Percentiles rank a stretch among this genome's conserved stretches.
These are phyloP conservation scores for Colletotrichum sp. DNA, from an alignment of 2,329 filamentous ascomycete genomes.

Conservation along the genomic window DNA sequence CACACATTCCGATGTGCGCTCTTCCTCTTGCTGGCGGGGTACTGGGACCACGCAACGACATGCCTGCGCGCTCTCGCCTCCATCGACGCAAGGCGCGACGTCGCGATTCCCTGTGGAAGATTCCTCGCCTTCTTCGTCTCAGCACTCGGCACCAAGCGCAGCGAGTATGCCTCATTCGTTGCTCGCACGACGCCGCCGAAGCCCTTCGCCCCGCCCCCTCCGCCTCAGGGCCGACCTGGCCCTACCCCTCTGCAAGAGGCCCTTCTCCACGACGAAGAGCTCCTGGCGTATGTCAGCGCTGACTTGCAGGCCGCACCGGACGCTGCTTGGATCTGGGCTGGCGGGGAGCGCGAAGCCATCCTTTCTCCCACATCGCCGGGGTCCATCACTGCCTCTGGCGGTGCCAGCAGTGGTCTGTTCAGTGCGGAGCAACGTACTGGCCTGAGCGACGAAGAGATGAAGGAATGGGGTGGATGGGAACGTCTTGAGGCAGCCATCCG, in stretches of 20 bases:
- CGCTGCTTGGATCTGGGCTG: slow-evolving; percentile 83
- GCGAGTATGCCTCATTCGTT: slow-evolving; percentile 45
- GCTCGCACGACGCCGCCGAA: slow-evolving; percentile 37
- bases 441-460: slow-evolving; percentile 59
- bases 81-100: slow-evolving; percentile 73
- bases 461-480: slow-evolving; percentile 83
- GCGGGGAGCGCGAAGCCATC: slow-evolving; percentile 55
- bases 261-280: slow-evolving; percentile 75
- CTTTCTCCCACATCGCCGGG: slow-evolving; percentile 18
- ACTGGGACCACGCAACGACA: slow-evolving; percentile 73
- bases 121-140: slow-evolving; percentile 83
- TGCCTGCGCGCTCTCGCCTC: slow-evolving; percentile 75
- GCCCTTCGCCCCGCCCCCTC: slow-evolving; percentile 30
- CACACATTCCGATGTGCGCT: slow-evolving; percentile 90
- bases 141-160: slow-evolving; percentile 61
- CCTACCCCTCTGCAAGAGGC: slow-evolving; percentile 37
- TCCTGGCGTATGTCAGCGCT: slow-evolving; percentile 83
- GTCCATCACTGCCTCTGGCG: slow-evolving; percentile 20
- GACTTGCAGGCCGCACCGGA: slow-evolving; percentile 84
- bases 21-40: slow-evolving; percentile 76
- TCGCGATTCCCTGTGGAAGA: slow-evolving; percentile 80
- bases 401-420: slow-evolving; percentile 41
- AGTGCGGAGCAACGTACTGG: slow-evolving; percentile 55
- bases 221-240: slow-evolving; percentile 23
- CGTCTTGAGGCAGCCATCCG: slow-evolving; percentile 62